Evolutionary conservation across 129 eudicot species (phyloP).

Genomic region (Flaveria linearis): DNA sequence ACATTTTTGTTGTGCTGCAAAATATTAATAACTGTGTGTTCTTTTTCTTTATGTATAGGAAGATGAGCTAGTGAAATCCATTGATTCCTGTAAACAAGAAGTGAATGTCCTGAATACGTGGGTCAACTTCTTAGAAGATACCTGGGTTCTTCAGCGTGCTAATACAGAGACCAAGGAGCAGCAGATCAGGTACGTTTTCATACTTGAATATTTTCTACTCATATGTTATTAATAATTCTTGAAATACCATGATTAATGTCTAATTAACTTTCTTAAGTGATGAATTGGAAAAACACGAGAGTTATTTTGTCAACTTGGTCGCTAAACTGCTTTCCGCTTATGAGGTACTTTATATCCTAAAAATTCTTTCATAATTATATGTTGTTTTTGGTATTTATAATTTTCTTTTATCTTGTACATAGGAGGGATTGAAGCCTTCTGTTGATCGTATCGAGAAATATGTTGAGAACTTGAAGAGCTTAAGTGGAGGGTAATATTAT

Average conservation of each 20-base stretch:
- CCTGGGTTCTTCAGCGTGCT: conserved; percentile 84
- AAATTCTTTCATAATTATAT: neutral
- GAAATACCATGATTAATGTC: conserved; percentile 18
- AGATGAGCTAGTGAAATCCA: conserved; percentile 75
- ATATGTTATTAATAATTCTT: neutral
- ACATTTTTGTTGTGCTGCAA: conserved; percentile 6
- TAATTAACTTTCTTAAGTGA: conserved; percentile 46
- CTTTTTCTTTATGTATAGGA: conserved; percentile 50
- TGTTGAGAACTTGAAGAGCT: conserved; percentile 75
- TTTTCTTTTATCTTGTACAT: conserved; percentile 25
- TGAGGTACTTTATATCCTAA: conserved; percentile 50
- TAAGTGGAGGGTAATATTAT: conserved; percentile 60
- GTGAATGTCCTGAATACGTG: conserved; percentile 80
- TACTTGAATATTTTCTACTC: neutral
- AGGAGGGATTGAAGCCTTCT: conserved; percentile 77
- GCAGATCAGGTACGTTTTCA: conserved; percentile 57
- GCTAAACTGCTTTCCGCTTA: conserved; percentile 69
- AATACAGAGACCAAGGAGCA: conserved; percentile 72
- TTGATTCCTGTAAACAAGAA: conserved; percentile 77
- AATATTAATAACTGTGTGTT: conserved; percentile 2
- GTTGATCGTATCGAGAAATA: conserved; percentile 72
- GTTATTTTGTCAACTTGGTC: conserved; percentile 70
- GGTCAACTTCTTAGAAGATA: conserved; percentile 95
- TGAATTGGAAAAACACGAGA: conserved; percentile 80
- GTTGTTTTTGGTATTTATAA: conserved; percentile 8